Evolutionary conservation across 2,329 filamentous ascomycete genomes (phyloP), one percentile per base, ranked within the genome.

Genomic region (Epichloe hybrida): DNA sequence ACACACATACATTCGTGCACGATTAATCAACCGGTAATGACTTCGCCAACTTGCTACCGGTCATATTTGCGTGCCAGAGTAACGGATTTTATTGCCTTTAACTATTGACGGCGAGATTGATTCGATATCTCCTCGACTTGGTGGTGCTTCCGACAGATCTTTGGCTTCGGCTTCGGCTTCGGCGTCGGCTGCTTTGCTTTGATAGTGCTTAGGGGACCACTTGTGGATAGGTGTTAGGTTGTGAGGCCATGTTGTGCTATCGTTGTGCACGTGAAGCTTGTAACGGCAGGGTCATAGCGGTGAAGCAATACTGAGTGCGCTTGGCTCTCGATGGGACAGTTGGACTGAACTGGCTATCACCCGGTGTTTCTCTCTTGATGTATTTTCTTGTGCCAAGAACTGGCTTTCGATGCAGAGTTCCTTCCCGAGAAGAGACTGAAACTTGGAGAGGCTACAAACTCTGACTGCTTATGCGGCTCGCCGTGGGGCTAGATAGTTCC

Each of bases 11-110:
- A 64, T 66, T 59, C 56, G 59, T 51, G 76, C 76, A 79, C 74
- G 69, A 77, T 72, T 72, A 79, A 80, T 80, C 76, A 80, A 80
- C 74, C 75, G 73, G 68, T 68, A 61, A 67, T 62, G 65, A 75
- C 59, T 21, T 69, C 65, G 52, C 63, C 67, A 65, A 77, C 72
- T 76, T 68, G 62, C 65, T 69, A 61, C 70, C 71, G 75, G 76
- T 80, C 76, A 80, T 75, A 79, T 77, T 76, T 75, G 66, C 67
- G 72, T 78, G 76, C 75, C 61, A 79, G 74, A 80, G 53, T 53
- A 70, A 75, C 55, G 61, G 64, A 61, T 53, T 59, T 52, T 55
- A 53, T 55, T 57, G 54, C 57, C 55, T 53, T 52, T 59, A 59
- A 55, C 21, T 56, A 53, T 55, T 51, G 50, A 38, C 49, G 56